Evolutionary conservation across 768 basidiomycete genomes (phyloP).

Genomic region (Auriculariales sp.): DNA sequence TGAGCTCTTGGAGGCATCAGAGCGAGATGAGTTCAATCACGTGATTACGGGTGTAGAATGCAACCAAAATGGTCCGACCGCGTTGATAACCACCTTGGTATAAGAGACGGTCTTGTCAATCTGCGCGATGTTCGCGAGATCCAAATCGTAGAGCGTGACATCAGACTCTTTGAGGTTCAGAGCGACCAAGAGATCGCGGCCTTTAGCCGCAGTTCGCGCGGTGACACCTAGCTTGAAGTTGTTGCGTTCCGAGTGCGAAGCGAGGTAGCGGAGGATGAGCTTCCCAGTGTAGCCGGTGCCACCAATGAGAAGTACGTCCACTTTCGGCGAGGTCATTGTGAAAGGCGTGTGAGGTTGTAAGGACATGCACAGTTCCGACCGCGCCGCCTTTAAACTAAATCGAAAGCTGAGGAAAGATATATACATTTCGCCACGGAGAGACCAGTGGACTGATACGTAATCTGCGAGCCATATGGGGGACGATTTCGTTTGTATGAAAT

Average conservation of each 20-base stretch:
- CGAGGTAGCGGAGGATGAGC: slow-evolving; percentile 53
- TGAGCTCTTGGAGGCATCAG: no score
- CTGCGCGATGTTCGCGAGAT: slow-evolving; percentile 38
- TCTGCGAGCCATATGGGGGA: no score
- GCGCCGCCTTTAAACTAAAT: no score
- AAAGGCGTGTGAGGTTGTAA: no score
- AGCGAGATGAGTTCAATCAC: no score
- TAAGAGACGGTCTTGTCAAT: slow-evolving; percentile 42
- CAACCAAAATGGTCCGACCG: slow-evolving; percentile 59
- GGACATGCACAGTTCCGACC: no score
- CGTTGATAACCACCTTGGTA: slow-evolving; percentile 64
- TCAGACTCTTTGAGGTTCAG: slow-evolving; percentile 26
- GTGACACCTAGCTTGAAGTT: slow-evolving; percentile 54
- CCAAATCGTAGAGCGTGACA: slow-evolving; percentile 30
- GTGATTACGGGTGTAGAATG: slow-evolving; percentile 61
- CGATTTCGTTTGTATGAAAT: no score
- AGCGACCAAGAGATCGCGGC: slow-evolving; percentile 36
- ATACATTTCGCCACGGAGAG: no score
- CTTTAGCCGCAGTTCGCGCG: slow-evolving; percentile 53
- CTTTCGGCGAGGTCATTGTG: no score
- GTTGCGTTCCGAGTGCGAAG: slow-evolving; percentile 38
- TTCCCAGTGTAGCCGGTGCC: slow-evolving; percentile 67
- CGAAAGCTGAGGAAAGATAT: no score
- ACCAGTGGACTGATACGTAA: no score
- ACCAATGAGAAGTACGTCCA: slow-evolving; percentile 54